A percentile compares a stretch with the other conserved stretches of the same genome.
phyloP scores from a whole-genome alignment of 2,329 filamentous ascomycete species.

The Pseudofabraea citricarpa region DNA sequence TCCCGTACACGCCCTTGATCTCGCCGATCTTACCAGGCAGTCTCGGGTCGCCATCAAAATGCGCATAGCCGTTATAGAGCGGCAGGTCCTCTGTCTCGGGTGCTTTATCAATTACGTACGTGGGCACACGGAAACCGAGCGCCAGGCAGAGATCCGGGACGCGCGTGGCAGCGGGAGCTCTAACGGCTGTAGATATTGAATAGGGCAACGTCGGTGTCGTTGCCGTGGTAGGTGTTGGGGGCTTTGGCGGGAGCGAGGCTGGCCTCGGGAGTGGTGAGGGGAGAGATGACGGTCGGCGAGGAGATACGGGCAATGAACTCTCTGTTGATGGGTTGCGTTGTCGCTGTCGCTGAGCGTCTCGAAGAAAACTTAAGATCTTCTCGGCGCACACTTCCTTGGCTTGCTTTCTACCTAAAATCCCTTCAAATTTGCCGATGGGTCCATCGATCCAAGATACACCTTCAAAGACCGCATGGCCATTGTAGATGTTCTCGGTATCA shows the following conservation, averaged over 20 bases:
- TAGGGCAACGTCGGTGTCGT: not conserved
- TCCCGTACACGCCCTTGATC: conserved; percentile 37
- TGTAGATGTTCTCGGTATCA: conserved; percentile 2
- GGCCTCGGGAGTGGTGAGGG: not conserved
- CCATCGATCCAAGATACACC: conserved; percentile 4
- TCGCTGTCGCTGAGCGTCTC: conserved; percentile 19
- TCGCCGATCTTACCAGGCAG: conserved; percentile 34
- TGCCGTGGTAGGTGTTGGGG: not conserved
- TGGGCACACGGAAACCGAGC: conserved; percentile 20
- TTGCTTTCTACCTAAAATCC: conserved; percentile 39
- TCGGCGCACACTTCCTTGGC: conserved; percentile 40
- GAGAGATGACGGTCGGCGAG: not conserved
- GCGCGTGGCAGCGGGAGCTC: not conserved
- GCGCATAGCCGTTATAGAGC: conserved; percentile 20
- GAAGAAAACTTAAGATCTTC: conserved; percentile 30
- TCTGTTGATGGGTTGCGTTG: not conserved
- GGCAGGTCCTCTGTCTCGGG: conserved; percentile 5
- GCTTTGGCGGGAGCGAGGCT: not conserved
- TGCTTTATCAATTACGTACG: conserved; percentile 16
- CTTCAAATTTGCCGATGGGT: conserved; percentile 23
- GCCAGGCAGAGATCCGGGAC: conserved; percentile 11
- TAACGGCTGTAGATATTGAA: not conserved
- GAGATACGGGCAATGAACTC: not conserved
- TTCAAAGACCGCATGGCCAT: conserved; percentile 7
- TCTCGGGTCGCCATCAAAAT: conserved; percentile 21